These are phyloP conservation scores for Purpureocillium takamizusanense DNA, from an alignment of 2,329 filamentous ascomycete species.

Conservation along the genomic window DNA sequence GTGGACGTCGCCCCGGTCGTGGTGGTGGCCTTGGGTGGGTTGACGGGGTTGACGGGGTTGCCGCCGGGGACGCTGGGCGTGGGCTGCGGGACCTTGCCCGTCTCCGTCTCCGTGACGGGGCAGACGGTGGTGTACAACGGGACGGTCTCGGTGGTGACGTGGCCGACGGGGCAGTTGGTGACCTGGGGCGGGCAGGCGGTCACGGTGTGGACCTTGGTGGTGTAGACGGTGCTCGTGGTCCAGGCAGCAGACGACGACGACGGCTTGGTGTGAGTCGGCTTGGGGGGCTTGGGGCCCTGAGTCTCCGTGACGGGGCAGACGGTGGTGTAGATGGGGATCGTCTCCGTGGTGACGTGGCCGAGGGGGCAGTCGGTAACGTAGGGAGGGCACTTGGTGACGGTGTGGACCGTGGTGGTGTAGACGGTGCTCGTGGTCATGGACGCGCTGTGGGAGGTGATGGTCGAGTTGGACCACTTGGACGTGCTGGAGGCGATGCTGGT, in stretches of 20 bases:
- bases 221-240: conserved; percentile 35
- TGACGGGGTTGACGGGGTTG: conserved; percentile 1
- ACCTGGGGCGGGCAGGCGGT: conserved; percentile 43
- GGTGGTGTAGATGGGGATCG: conserved; percentile 34
- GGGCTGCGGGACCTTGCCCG: conserved; percentile 7
- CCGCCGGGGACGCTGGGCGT: conserved; percentile 1
- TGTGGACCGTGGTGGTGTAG: conserved; percentile 35
- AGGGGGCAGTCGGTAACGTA: conserved; percentile 27
- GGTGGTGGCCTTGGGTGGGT: neutral
- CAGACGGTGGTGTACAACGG: conserved; percentile 27
- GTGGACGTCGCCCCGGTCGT: neutral
- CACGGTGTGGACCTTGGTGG: conserved; percentile 43
- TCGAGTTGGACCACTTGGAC: conserved; percentile 7
- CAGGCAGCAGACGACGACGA: conserved; percentile 6
- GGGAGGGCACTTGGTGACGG: conserved; percentile 46
- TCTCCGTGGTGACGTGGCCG: conserved; percentile 27
- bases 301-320: conserved; percentile 26
- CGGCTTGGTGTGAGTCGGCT: conserved; percentile 4
- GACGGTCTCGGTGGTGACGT: conserved; percentile 23
- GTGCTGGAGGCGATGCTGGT: neutral
- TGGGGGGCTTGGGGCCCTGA: conserved; percentile 8
- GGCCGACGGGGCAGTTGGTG: conserved; percentile 35
- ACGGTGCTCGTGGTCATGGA: conserved; percentile 25
- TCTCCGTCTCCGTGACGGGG: conserved; percentile 17
- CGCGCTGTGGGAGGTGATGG: conserved; percentile 2